phyloP scores from a whole-genome alignment of 768 basidiomycete species.

The Suillus paluster region DNA sequence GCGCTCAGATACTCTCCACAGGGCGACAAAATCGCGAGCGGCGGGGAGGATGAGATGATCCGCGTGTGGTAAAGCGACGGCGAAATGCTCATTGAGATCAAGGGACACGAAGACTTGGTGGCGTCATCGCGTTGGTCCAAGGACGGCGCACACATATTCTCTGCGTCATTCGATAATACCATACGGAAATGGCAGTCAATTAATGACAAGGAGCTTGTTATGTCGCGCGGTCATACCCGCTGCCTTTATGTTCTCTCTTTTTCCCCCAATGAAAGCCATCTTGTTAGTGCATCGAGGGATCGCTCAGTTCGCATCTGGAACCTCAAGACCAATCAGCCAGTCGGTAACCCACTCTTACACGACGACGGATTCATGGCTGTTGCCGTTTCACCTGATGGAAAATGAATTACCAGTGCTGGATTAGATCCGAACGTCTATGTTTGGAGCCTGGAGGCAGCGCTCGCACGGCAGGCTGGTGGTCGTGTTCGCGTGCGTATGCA shows the following conservation, averaged over 20 bases:
- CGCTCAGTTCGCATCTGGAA: constrained; percentile 1
- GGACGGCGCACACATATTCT: not conserved
- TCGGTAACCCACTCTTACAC: constrained; percentile 61
- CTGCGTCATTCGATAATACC: not conserved
- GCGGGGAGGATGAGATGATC: not conserved
- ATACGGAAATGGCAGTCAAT: not conserved
- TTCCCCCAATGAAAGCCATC: not conserved
- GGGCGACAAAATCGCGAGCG: not conserved
- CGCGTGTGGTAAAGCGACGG: not conserved
- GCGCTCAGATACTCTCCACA: not conserved
- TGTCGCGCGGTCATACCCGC: not conserved
- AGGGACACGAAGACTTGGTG: not conserved
- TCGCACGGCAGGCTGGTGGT: not conserved
- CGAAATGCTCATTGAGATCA: not conserved
- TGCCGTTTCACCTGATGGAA: constrained; percentile 80
- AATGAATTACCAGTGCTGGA: constrained; percentile 79
- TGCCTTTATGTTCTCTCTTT: not conserved
- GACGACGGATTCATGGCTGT: constrained; percentile 78
- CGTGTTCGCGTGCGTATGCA: not conserved
- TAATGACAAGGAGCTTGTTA: not conserved
- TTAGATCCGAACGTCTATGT: constrained; percentile 75
- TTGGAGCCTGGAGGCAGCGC: constrained; percentile 66
- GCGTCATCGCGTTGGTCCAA: not conserved
- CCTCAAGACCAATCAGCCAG: not conserved
- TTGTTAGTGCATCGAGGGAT: not conserved